phyloP scores from a whole-genome alignment of 306 rosid genomes.

The Canavalia gladiata region DNA sequence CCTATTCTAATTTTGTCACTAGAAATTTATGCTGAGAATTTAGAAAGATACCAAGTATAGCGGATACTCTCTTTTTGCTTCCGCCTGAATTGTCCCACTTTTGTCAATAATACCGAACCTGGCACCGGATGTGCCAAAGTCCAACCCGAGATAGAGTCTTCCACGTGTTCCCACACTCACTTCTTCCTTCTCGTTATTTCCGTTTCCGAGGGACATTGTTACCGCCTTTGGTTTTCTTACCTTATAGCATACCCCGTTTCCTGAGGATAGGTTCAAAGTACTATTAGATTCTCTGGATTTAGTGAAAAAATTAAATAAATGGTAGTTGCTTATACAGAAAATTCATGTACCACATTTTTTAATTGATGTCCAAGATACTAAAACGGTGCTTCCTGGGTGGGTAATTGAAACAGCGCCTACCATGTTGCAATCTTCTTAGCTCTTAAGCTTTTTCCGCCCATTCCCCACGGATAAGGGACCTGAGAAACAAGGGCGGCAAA shows the following conservation, averaged over 20 bases:
- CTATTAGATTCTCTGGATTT: neutral
- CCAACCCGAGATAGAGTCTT: constrained; percentile 87
- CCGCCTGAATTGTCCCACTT: constrained; percentile 64
- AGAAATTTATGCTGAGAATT: neutral
- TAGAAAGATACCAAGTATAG: constrained; percentile 60
- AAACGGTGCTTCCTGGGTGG: constrained; percentile 41
- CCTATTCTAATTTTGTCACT: neutral
- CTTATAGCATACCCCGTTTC: constrained; percentile 40
- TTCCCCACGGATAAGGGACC: constrained; percentile 46
- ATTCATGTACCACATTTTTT: constrained; percentile 51
- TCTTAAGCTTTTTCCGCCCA: neutral
- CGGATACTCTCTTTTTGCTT: constrained; percentile 82
- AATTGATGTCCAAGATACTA: constrained; percentile 39
- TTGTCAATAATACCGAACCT: constrained; percentile 83
- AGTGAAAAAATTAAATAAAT: neutral
- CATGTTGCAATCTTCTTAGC: constrained; percentile 45
- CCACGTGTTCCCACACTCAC: constrained; percentile 46
- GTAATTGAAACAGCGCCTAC: constrained; percentile 41
- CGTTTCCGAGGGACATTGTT: constrained; percentile 56
- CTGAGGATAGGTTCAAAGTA: constrained; percentile 41
- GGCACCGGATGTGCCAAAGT: constrained; percentile 92
- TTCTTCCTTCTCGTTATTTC: constrained; percentile 27
- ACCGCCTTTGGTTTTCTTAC: constrained; percentile 39
- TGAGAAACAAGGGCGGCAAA: constrained; percentile 24
- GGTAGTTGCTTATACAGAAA: neutral